Evolutionary conservation across 164 flowering plant genomes (phyloP), one percentile per base, ranked within the genome.

Genomic region (Berberis vulgaris): DNA sequence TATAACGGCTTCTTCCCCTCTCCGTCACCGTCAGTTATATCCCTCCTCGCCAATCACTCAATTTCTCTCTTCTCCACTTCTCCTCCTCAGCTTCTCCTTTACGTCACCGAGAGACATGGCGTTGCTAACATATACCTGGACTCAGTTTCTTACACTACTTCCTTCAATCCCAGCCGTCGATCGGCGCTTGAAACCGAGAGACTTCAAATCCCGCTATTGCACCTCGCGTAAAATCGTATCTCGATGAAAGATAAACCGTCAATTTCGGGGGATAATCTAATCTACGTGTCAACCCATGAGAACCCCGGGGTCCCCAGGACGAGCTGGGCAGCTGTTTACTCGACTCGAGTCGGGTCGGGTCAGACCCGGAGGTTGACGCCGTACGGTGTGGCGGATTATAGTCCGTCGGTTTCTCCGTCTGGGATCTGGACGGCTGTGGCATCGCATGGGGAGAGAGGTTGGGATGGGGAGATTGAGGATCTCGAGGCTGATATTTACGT

Each of bases 281-380:
- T 92, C 7, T 89, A 89, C 73, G 95, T 89, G 4, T 89, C 95
- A 58, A 89, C 96, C 57, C 92, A 87, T 66, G 86, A 89, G 66
- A 66, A 86, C 65, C 12, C 91, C 7, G 78, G 75, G 7, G 65
- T 43, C 66, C 81, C 89, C 2, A 74, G 95, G 66, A 64, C 80
- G 73, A 87, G 98, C 65, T 89, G 93, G 98, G 79, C 91, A 6
- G 96, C 98, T 1, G 88, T 89, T 43, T 89, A 87, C 77, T 86
- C 88, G 58, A 89, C 91, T 57, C 65, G 79, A 41, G 49, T 89
- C 59, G 41, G 6, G 1, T 77, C 81, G 45, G 89, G 89, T 40
- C 64, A 66, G 74, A 87, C 93, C 41, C 75, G 67, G 70, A 65
- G 98, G 67, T 71, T 92, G 66, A 87, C 95, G 5, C 98, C 96